phyloP scores from a whole-genome alignment of 371 early-diverging fungal genomes.

The Syncephalastrum sp. region DNA sequence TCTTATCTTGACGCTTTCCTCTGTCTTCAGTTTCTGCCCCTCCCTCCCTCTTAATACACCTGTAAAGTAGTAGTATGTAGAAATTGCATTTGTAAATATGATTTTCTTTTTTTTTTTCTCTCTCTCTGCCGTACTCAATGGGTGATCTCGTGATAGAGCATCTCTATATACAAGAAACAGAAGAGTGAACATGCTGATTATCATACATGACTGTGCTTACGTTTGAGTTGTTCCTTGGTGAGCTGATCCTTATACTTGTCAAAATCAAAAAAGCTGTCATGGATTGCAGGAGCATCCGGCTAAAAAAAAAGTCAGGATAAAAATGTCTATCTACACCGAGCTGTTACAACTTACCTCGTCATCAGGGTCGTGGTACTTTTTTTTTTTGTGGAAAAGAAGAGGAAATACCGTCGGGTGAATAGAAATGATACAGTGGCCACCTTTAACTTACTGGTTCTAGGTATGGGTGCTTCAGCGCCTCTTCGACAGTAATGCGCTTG shows the following conservation, averaged over 20 bases:
- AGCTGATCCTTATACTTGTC: constrained; percentile 86
- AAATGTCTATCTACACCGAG: too few species aligned
- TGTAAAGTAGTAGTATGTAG: too few species aligned
- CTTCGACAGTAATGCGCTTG: constrained; percentile 91
- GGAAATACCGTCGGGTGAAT: neutral
- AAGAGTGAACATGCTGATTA: neutral
- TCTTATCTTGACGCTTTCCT: too few species aligned
- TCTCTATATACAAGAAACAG: constrained; percentile 22
- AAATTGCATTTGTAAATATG: too few species aligned
- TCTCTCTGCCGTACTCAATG: constrained; percentile 17
- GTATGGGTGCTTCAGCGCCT: constrained; percentile 91
- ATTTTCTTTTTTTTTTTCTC: too few species aligned
- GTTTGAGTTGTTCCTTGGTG: constrained; percentile 80
- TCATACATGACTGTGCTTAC: constrained; percentile 32
- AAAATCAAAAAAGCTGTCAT: constrained; percentile 83
- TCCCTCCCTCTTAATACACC: too few species aligned
- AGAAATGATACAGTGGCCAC: neutral
- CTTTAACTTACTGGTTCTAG: constrained; percentile 60
- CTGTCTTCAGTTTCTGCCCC: too few species aligned
- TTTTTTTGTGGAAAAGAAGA: neutral
- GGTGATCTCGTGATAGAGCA: constrained; percentile 45
- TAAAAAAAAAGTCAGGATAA: too few species aligned
- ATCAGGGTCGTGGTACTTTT: constrained; percentile 78
- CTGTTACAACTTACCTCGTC: constrained; percentile 53
- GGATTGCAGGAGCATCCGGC: constrained; percentile 77